Conservation (phyloP, 257 asterid species). For the Asclepias syriaca region DNA sequence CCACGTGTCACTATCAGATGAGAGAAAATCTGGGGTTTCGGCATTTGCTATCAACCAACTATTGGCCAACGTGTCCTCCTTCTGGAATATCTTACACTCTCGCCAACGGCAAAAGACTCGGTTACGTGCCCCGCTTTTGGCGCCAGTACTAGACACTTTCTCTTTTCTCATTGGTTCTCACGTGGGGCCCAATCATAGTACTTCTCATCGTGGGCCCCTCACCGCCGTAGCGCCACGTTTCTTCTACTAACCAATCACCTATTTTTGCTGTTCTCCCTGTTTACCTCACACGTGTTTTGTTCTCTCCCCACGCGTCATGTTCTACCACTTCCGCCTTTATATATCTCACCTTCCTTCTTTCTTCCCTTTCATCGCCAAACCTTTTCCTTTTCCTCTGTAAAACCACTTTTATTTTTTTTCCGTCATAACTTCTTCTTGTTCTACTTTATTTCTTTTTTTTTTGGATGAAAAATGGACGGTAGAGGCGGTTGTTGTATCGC, state of each 20-base stretch:
- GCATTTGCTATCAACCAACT: not conserved
- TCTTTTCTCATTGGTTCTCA: not conserved
- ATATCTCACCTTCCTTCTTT: not conserved
- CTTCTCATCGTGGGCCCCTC: not conserved
- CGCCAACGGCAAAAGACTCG: not conserved
- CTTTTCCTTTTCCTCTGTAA: not conserved
- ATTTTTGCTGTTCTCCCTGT: not conserved
- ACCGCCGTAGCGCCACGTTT: constrained; percentile 8
- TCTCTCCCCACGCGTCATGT: constrained; percentile 15
- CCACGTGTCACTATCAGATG: constrained; percentile 6
- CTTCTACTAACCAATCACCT: not conserved
- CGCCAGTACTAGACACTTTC: constrained; percentile 3
- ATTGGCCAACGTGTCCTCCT: constrained; percentile 19
- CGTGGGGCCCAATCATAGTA: not conserved
- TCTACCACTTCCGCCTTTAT: constrained; percentile 1
- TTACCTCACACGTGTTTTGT: constrained; percentile 8
- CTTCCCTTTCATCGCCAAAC: too few relatives aligned
- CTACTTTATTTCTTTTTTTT: too few relatives aligned
- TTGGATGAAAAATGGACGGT: constrained; percentile 33
- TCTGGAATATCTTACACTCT: constrained; percentile 16
- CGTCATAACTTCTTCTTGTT: too few relatives aligned
- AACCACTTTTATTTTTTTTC: too few relatives aligned
- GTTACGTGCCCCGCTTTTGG: constrained; percentile 17
- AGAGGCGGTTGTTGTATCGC: constrained; percentile 73
- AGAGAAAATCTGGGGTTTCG: not conserved